phyloP scores from a whole-genome alignment of 1,139 yeast genomes.

The Yamadazyma mexicana region DNA sequence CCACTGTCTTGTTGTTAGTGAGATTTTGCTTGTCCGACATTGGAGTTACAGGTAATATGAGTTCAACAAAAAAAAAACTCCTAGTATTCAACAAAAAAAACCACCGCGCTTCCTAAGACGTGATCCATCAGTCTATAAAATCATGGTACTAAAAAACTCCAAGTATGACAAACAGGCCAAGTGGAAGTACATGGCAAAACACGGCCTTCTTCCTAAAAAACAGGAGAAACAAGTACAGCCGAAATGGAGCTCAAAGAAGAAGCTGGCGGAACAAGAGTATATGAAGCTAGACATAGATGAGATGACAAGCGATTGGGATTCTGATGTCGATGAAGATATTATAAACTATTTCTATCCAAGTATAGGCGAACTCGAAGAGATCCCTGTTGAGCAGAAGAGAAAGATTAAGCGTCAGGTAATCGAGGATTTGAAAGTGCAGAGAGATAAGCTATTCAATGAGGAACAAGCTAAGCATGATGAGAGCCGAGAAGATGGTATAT shows the following conservation, averaged over 20 bases:
- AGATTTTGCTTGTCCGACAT: constrained; percentile 13
- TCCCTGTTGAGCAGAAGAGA: constrained; percentile 36
- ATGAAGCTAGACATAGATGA: constrained; percentile 34
- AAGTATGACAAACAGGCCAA: constrained; percentile 51
- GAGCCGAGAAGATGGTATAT: constrained; percentile 33
- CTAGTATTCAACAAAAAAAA: background rate
- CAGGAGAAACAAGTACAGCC: constrained; percentile 19
- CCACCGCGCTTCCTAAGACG: background rate
- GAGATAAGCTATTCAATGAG: constrained; percentile 18
- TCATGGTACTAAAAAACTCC: constrained; percentile 45
- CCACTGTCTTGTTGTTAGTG: constrained; percentile 35
- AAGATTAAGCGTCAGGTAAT: constrained; percentile 41
- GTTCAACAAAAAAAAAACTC: background rate
- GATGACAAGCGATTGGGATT: constrained; percentile 39
- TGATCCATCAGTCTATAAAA: no score
- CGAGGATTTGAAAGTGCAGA: constrained; percentile 24
- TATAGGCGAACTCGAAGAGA: constrained; percentile 24
- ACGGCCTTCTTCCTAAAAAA: constrained; percentile 29
- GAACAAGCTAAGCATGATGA: constrained; percentile 9
- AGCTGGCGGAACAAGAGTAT: constrained; percentile 14
- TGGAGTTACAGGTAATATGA: background rate
- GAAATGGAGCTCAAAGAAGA: constrained; percentile 40
- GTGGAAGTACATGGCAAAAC: constrained; percentile 38
- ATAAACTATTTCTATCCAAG: constrained; percentile 44
- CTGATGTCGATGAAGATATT: constrained; percentile 44